Evolutionary conservation across 441 rosid species (phyloP).

Genomic region (Populus hybrid): DNA sequence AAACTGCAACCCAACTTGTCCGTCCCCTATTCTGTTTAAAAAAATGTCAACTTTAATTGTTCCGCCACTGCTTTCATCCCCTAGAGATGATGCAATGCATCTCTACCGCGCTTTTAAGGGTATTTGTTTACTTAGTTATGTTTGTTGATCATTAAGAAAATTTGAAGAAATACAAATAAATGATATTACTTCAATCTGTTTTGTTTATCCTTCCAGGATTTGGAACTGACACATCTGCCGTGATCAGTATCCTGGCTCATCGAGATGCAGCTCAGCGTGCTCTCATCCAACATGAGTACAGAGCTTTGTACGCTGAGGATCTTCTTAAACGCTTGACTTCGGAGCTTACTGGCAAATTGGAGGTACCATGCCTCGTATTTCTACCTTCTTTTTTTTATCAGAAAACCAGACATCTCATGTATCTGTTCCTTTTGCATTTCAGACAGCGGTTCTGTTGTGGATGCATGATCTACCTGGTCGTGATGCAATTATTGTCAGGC

Average conservation of each 20-base stretch:
- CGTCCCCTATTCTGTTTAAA: neutral
- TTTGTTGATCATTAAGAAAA: neutral
- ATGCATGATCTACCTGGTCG: conserved; percentile 61
- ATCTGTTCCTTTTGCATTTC: conserved; percentile 1
- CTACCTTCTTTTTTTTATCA: neutral
- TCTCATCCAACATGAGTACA: conserved; percentile 48
- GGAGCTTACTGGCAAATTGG: conserved; percentile 48
- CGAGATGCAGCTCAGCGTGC: conserved; percentile 50
- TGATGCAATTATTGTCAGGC: conserved; percentile 47
- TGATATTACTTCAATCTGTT: neutral
- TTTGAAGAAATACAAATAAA: neutral
- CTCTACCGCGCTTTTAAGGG: conserved; percentile 62
- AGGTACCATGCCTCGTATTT: conserved; percentile 28
- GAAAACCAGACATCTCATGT: neutral
- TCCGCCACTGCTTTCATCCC: conserved; percentile 37
- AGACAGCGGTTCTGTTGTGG: conserved; percentile 66
- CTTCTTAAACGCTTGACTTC: conserved; percentile 38
- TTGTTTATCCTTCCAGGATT: conserved; percentile 28
- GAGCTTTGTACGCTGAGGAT: conserved; percentile 37
- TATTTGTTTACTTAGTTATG: neutral
- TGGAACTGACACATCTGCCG: conserved; percentile 47
- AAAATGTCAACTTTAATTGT: conserved; percentile 42
- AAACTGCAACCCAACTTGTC: neutral
- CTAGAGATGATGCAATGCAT: conserved; percentile 50
- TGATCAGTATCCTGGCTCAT: conserved; percentile 49